Percentiles rank a stretch among this genome's conserved stretches.
Conservation (phyloP, 257 asterid genomes). For the Jacaranda mimosifolia region DNA sequence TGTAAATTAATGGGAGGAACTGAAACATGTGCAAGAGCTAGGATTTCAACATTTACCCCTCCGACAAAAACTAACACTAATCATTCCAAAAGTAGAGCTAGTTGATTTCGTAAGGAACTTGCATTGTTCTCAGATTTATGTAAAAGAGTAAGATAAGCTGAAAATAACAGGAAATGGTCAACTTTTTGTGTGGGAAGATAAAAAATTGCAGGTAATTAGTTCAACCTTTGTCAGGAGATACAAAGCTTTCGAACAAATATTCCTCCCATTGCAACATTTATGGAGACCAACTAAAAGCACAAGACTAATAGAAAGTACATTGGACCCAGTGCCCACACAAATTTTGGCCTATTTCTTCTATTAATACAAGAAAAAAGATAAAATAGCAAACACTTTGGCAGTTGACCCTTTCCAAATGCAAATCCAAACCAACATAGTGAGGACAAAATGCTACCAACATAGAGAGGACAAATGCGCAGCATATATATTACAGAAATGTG, state of each 20-base stretch:
- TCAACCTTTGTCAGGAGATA: too few relatives aligned
- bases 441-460: too few relatives aligned
- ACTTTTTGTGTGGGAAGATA: not conserved
- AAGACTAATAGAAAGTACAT: not conserved
- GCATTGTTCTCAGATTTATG: too few relatives aligned
- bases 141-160: not conserved
- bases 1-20: too few relatives aligned
- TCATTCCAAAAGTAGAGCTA: too few relatives aligned
- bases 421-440: not conserved
- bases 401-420: not conserved
- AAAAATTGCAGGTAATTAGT: too few relatives aligned
- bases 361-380: not conserved
- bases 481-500: not conserved
- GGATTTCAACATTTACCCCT: too few relatives aligned
- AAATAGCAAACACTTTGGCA: too few relatives aligned
- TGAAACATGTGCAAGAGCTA: too few relatives aligned
- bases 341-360: not conserved
- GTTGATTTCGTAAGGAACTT: too few relatives aligned
- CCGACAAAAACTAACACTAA: too few relatives aligned
- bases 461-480: too few relatives aligned
- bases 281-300: conserved; percentile 1
- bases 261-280: not conserved
- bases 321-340: not conserved
- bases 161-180: not conserved
- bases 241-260: not conserved